These are phyloP conservation scores for Arabidopsis arenosa DNA, from an alignment of 345 rosid genomes.

Conservation along the genomic window DNA sequence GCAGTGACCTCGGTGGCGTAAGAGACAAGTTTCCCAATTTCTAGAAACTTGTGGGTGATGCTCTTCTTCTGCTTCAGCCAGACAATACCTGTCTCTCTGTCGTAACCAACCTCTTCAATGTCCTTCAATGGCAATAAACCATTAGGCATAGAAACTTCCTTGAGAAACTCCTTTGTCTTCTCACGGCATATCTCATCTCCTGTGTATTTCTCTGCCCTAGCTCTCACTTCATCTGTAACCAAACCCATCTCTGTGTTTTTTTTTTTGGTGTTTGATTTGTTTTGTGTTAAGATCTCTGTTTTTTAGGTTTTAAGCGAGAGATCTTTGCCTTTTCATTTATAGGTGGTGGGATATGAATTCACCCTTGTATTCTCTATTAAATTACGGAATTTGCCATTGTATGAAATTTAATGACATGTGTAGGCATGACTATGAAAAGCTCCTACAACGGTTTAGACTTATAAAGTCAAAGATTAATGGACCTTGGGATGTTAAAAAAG, in stretches of 20 bases:
- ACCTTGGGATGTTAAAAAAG: constrained; percentile 23
- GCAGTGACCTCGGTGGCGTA: constrained; percentile 87
- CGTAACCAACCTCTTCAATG: constrained; percentile 78
- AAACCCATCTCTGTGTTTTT: constrained; percentile 53
- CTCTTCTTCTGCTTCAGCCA: constrained; percentile 93
- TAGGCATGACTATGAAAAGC: constrained; percentile 23
- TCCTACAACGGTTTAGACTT: neutral
- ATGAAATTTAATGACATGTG: neutral
- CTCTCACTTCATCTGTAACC: constrained; percentile 70
- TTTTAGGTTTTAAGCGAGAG: constrained; percentile 3
- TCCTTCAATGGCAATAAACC: constrained; percentile 82
- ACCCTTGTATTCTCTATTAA: constrained; percentile 16
- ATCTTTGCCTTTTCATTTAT: constrained; percentile 18
- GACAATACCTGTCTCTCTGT: constrained; percentile 80
- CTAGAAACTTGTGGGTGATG: constrained; percentile 77
- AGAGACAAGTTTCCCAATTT: constrained; percentile 61
- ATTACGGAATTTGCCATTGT: constrained; percentile 37
- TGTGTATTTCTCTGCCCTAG: constrained; percentile 76
- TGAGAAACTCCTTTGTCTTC: constrained; percentile 65
- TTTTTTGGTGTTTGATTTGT: neutral
- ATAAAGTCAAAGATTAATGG: constrained; percentile 22
- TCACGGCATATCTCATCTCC: constrained; percentile 78
- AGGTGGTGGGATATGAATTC: constrained; percentile 18
- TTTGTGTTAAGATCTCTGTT: constrained; percentile 17
- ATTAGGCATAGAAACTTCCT: constrained; percentile 64